Conservation (phyloP, 306 rosid genomes). For the Adenanthera pavonina region DNA sequence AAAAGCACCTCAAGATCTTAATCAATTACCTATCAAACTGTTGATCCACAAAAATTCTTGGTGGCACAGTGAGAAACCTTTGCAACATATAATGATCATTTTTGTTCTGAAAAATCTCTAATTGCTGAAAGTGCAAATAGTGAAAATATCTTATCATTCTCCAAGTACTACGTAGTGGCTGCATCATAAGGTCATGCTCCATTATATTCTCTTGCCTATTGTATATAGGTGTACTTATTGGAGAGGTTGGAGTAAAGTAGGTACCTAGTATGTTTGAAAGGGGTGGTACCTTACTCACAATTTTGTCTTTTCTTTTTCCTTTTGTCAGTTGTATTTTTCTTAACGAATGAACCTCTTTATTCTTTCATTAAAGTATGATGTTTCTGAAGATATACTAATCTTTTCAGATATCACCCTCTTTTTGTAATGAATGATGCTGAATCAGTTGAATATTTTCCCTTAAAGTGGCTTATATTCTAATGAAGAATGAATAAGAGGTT, state of each 20-base stretch:
- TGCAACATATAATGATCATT: neutral
- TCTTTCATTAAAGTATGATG: neutral
- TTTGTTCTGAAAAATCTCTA: slow-evolving; percentile 9
- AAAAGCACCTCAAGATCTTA: neutral
- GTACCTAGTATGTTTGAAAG: slow-evolving; percentile 4
- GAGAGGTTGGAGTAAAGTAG: slow-evolving; percentile 1
- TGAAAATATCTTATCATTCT: slow-evolving; percentile 5
- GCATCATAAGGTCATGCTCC: neutral
- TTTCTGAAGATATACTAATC: neutral
- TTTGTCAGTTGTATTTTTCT: neutral
- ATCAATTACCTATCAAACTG: neutral
- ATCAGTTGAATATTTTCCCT: slow-evolving; percentile 24
- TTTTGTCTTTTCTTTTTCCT: slow-evolving; percentile 15
- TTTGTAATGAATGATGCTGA: slow-evolving; percentile 5
- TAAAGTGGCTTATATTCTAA: slow-evolving; percentile 31
- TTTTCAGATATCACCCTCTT: slow-evolving; percentile 22
- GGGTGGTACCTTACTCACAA: slow-evolving; percentile 6
- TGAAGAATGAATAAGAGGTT: slow-evolving; percentile 13
- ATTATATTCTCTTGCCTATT: slow-evolving; percentile 21
- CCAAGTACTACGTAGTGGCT: neutral
- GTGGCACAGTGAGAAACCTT: neutral
- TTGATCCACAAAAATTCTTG: neutral
- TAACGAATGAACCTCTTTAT: neutral
- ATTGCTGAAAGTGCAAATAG: slow-evolving; percentile 28
- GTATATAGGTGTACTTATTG: slow-evolving; percentile 4